phyloP scores from a whole-genome alignment of 164 flowering plant species.

The Warburgia ugandensis region DNA sequence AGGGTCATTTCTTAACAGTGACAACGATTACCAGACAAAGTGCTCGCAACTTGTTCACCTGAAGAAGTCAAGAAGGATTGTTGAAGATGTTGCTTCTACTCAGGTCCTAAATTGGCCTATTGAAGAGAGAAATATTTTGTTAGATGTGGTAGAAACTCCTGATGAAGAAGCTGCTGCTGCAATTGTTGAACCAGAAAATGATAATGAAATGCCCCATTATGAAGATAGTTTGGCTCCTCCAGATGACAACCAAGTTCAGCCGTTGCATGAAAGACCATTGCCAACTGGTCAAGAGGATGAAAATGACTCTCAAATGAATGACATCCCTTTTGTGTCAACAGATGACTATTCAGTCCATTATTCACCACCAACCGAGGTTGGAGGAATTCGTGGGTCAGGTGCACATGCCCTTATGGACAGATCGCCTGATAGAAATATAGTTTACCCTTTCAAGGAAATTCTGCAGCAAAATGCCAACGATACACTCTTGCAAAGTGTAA shows the following conservation, averaged over 20 bases:
- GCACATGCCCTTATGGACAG: conserved; percentile 15
- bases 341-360: conserved; percentile 13
- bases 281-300: conserved; percentile 13
- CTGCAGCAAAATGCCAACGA: conserved; percentile 17
- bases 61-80: conserved; percentile 57
- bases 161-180: conserved; percentile 4
- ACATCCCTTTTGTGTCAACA: conserved; percentile 8
- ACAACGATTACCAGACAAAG: conserved; percentile 58
- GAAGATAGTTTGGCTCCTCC: conserved; percentile 23
- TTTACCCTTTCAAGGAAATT: conserved; percentile 13
- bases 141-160: conserved; percentile 11
- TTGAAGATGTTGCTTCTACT: conserved; percentile 50
- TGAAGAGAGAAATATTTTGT: conserved; percentile 17
- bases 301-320: conserved; percentile 14
- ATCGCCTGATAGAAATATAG: conserved; percentile 11
- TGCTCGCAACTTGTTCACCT: conserved; percentile 71
- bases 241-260: conserved; percentile 10
- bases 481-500: conserved; percentile 15
- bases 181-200: conserved; percentile 10
- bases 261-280: conserved; percentile 13
- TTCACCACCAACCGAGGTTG: conserved; percentile 18
- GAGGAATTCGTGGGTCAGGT: conserved; percentile 12
- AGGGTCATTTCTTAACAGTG: conserved; percentile 60
- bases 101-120: conserved; percentile 13
- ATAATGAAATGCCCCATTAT: conserved; percentile 44